Evolutionary conservation across 345 rosid species (phyloP).

Genomic region (Lepidium aucheri): DNA sequence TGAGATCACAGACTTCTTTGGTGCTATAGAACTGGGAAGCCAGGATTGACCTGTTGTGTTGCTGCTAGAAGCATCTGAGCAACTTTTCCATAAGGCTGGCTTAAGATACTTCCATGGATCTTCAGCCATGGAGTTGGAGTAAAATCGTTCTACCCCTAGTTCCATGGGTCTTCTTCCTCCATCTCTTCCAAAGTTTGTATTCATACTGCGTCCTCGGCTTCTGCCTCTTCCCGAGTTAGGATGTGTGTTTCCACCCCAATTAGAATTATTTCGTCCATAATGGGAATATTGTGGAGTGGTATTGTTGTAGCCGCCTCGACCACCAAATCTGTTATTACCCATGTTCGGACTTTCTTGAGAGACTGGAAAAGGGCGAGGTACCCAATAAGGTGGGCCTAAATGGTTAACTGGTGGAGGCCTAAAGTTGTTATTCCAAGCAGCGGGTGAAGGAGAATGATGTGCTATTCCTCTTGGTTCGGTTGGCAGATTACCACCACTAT

Average conservation of each 20-base stretch:
- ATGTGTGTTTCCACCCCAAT: slow-evolving; percentile 36
- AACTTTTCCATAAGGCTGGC: slow-evolving; percentile 54
- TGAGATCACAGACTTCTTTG: slow-evolving; percentile 33
- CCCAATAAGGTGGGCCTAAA: slow-evolving; percentile 31
- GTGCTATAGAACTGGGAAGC: slow-evolving; percentile 55
- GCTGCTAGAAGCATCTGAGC: slow-evolving; percentile 17
- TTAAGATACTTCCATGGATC: slow-evolving; percentile 69
- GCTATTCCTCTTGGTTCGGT: slow-evolving; percentile 34
- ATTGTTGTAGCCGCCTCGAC: slow-evolving; percentile 24
- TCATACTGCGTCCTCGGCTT: slow-evolving; percentile 28
- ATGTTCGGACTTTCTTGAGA: slow-evolving; percentile 37
- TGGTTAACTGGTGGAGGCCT: slow-evolving; percentile 25
- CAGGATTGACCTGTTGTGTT: slow-evolving; percentile 32
- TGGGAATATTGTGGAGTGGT: slow-evolving; percentile 28
- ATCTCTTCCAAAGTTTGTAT: slow-evolving; percentile 29
- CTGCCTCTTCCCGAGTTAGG: slow-evolving; percentile 41
- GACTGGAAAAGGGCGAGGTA: slow-evolving; percentile 31
- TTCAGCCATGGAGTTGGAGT: slow-evolving; percentile 61
- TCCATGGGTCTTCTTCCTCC: slow-evolving; percentile 36
- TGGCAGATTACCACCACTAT: slow-evolving; percentile 15
- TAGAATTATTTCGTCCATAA: slow-evolving; percentile 33
- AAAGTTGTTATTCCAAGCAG: slow-evolving; percentile 32
- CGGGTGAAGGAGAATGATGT: slow-evolving; percentile 31
- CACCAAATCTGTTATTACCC: slow-evolving; percentile 32
- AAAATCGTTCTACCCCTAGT: slow-evolving; percentile 40